Evolutionary conservation across 495 filamentous ascomycete species (phyloP).

Genomic region (Penicillium taxi): DNA sequence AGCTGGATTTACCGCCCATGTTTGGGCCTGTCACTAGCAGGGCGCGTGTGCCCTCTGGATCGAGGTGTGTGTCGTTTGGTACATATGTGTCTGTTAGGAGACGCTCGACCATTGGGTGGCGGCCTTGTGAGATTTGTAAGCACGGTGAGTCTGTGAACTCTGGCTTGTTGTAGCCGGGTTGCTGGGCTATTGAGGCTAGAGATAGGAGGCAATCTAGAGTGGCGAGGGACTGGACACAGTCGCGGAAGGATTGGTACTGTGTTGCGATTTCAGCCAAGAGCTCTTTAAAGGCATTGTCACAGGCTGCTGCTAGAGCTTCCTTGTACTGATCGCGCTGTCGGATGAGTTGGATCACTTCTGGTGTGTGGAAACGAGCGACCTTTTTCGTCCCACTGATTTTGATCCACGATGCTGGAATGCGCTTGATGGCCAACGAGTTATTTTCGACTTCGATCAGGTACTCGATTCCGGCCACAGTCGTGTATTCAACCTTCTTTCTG

Average conservation of each 20-base stretch:
- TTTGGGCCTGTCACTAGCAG: conserved; percentile 93
- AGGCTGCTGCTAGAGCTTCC: conserved; percentile 85
- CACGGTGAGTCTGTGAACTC: conserved; percentile 61
- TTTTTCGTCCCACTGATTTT: conserved; percentile 95
- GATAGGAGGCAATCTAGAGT: conserved; percentile 87
- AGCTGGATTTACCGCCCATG: conserved; percentile 97
- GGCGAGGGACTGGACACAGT: conserved; percentile 78
- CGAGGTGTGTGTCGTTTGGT: conserved; percentile 75
- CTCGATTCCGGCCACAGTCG: conserved; percentile 80
- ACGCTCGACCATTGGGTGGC: conserved; percentile 96
- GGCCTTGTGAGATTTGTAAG: conserved; percentile 65
- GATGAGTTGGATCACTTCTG: conserved; percentile 72
- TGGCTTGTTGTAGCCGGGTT: conserved; percentile 88
- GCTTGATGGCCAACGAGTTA: conserved; percentile 56
- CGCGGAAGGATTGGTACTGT: conserved; percentile 81
- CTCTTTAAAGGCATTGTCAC: conserved; percentile 69
- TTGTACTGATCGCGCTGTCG: conserved; percentile 92
- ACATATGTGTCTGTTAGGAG: conserved; percentile 83
- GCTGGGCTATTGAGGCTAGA: conserved; percentile 69
- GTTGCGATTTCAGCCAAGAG: conserved; percentile 66
- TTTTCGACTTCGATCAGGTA: conserved; percentile 91
- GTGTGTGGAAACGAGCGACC: conserved; percentile 88
- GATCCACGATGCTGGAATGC: conserved; percentile 85
- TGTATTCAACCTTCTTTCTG: conserved; percentile 65
- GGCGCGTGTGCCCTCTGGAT: conserved; percentile 54